These are phyloP conservation scores for Suillus bovinus DNA, from an alignment of 768 basidiomycete genomes.

Conservation along the genomic window DNA sequence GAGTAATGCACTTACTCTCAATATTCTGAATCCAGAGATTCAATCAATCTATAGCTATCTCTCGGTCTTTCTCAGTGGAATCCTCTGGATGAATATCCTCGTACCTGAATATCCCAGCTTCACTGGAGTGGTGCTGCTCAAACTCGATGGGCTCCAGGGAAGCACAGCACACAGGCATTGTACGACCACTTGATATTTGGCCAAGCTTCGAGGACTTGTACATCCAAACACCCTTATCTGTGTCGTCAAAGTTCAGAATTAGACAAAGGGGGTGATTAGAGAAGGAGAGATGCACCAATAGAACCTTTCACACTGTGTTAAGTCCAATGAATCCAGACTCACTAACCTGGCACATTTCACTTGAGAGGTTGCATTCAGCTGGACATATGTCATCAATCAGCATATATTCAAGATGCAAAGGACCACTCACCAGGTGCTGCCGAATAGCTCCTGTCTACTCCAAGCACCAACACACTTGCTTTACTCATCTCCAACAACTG, in stretches of 20 bases:
- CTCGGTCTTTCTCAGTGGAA: conserved; percentile 18
- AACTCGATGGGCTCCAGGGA: conserved; percentile 34
- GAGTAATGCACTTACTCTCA: conserved; percentile 58
- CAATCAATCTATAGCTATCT: conserved; percentile 59
- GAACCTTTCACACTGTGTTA: conserved; percentile 74
- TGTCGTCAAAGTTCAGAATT: not conserved
- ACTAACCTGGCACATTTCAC: conserved; percentile 21
- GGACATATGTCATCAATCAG: not conserved
- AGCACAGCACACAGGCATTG: conserved; percentile 30
- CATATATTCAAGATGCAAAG: too few species aligned
- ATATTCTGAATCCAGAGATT: conserved; percentile 81
- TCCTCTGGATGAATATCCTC: conserved; percentile 30
- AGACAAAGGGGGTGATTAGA: not conserved
- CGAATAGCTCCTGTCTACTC: conserved; percentile 10
- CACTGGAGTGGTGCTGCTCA: conserved; percentile 31
- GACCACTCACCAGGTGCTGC: conserved; percentile 9
- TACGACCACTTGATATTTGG: conserved; percentile 34
- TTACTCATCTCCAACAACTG: conserved; percentile 28
- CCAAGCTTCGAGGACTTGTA: conserved; percentile 62
- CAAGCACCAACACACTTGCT: conserved; percentile 22
- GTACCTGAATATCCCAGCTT: conserved; percentile 36
- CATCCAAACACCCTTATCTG: conserved; percentile 68
- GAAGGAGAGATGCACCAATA: conserved; percentile 50
- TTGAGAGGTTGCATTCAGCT: conserved; percentile 25
- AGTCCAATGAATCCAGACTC: conserved; percentile 50